Conservation (phyloP, 2,329 filamentous ascomycete species). For the Alternaria sp. region DNA sequence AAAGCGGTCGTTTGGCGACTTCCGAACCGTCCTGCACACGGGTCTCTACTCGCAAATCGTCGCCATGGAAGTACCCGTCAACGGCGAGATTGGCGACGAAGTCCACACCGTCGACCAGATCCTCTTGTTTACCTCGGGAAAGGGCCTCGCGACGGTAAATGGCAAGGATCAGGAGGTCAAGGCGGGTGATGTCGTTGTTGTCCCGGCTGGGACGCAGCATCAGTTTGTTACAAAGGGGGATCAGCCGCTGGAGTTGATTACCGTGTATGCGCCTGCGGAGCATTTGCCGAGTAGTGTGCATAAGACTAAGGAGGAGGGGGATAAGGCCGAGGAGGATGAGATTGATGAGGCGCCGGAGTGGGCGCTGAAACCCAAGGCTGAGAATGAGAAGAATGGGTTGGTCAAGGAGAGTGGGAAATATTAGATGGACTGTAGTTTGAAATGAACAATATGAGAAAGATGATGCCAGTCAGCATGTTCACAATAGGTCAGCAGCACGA, state of each 20-base stretch:
- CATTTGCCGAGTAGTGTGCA: conserved; percentile 68
- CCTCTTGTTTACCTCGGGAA: conserved; percentile 69
- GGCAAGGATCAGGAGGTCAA: conserved; percentile 66
- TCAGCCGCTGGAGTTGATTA: conserved; percentile 67
- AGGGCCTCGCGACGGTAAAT: conserved; percentile 65
- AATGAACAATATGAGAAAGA: neutral
- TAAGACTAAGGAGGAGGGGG: conserved; percentile 69
- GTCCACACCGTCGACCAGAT: conserved; percentile 71
- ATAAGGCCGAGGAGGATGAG: conserved; percentile 68
- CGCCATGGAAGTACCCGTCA: conserved; percentile 70
- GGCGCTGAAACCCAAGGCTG: conserved; percentile 63
- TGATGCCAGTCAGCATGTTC: too few species aligned
- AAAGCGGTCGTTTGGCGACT: conserved; percentile 65
- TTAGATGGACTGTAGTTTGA: neutral
- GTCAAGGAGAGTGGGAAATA: conserved; percentile 57
- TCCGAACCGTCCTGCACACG: conserved; percentile 69
- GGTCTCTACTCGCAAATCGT: conserved; percentile 70
- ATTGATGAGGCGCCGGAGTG: conserved; percentile 68
- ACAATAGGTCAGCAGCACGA: too few species aligned
- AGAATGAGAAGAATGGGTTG: conserved; percentile 65
- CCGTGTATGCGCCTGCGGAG: conserved; percentile 70
- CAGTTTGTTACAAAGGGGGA: conserved; percentile 70
- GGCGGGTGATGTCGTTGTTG: conserved; percentile 66
- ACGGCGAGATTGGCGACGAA: conserved; percentile 72
- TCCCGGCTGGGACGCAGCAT: conserved; percentile 71